phyloP scores from a whole-genome alignment of 208 protist species.

The Endotrypanum monterogeii region DNA sequence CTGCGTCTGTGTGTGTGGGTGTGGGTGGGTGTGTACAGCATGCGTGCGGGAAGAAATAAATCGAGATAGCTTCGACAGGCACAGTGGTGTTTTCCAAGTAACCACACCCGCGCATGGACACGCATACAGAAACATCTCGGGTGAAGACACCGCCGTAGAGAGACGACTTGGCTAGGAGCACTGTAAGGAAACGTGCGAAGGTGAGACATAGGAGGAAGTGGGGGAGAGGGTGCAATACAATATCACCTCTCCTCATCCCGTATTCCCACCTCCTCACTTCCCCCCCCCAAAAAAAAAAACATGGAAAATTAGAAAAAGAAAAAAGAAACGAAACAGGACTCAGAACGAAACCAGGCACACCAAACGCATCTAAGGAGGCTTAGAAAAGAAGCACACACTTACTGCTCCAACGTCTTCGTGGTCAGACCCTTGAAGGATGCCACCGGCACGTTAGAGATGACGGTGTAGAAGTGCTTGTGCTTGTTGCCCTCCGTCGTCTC shows the following conservation, averaged over 20 bases:
- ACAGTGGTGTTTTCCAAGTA: neutral
- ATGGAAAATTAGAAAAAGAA: neutral
- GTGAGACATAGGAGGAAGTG: too few relatives aligned
- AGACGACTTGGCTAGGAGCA: neutral
- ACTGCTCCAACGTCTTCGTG: constrained; percentile 79
- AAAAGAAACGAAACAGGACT: neutral
- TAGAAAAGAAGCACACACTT: constrained; percentile 10
- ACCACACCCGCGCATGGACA: neutral
- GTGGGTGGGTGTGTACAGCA: neutral
- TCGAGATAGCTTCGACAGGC: neutral
- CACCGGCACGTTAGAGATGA: constrained; percentile 89
- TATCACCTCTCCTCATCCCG: too few relatives aligned
- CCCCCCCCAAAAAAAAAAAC: neutral
- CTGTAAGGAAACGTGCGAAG: too few relatives aligned
- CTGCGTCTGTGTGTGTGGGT: neutral
- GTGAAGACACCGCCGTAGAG: neutral
- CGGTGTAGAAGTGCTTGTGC: constrained; percentile 91
- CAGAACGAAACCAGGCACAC: neutral
- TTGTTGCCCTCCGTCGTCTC: constrained; percentile 82
- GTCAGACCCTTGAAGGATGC: constrained; percentile 86
- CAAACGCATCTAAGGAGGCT: neutral
- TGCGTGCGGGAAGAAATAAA: neutral
- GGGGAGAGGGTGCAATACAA: too few relatives aligned
- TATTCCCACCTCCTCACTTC: too few relatives aligned
- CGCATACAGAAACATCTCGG: neutral